Evolutionary conservation across 1,139 yeast genomes (phyloP).

Genomic region (Candida neerlandica): DNA sequence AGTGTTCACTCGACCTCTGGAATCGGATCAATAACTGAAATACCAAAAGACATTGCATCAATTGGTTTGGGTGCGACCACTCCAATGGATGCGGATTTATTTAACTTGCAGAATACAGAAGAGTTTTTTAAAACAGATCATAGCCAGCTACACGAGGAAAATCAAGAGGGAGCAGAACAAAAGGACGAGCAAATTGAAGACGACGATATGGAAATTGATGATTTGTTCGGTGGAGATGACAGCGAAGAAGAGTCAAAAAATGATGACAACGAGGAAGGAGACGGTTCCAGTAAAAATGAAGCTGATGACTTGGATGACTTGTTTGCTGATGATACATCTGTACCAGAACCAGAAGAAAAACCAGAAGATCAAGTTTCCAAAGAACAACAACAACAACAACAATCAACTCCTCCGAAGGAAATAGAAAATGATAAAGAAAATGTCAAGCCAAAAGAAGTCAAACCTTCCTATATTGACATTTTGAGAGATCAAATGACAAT

Average conservation of each 20-base stretch:
- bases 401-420: constrained; percentile 4
- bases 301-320: constrained; percentile 11
- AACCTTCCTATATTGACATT: constrained; percentile 45
- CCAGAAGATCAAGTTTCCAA: neutral
- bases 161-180: constrained; percentile 10
- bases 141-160: constrained; percentile 4
- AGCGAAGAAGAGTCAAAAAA: constrained; percentile 21
- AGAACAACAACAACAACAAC: neutral
- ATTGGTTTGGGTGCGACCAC: constrained; percentile 19
- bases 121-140: constrained; percentile 15
- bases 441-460: constrained; percentile 6
- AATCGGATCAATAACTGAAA: constrained; percentile 23
- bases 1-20: constrained; percentile 32
- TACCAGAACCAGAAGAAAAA: neutral
- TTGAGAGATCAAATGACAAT: constrained; percentile 61
- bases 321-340: constrained; percentile 7
- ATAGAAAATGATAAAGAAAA: constrained; percentile 4
- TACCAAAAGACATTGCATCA: constrained; percentile 18
- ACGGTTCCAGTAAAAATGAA: neutral
- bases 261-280: constrained; percentile 7
- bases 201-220: constrained; percentile 39
- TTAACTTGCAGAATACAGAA: constrained; percentile 25
- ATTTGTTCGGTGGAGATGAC: constrained; percentile 45
- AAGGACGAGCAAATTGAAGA: constrained; percentile 39
- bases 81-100: constrained; percentile 26